phyloP scores from a whole-genome alignment of 768 basidiomycete species.

The Boletus bicolor region DNA sequence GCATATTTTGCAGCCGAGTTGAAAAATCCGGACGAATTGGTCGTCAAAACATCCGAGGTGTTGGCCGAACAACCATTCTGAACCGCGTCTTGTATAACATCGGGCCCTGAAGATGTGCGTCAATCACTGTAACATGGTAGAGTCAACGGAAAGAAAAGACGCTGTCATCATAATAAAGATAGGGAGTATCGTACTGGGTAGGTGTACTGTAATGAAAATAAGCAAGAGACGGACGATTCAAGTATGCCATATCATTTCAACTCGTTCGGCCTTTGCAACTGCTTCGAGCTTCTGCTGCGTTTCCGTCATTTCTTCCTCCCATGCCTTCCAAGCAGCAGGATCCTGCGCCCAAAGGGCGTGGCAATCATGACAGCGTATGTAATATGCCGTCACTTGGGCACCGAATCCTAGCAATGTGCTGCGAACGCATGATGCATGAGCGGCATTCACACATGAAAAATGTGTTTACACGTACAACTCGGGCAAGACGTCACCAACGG shows the following conservation, averaged over 20 bases:
- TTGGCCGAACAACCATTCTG: constrained; percentile 57
- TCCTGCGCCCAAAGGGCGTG: constrained; percentile 35
- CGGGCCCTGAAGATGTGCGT: background rate
- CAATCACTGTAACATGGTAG: background rate
- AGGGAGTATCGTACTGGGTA: background rate
- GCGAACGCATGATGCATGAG: constrained; percentile 12
- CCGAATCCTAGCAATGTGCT: constrained; percentile 44
- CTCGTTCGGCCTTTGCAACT: background rate
- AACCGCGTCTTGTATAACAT: background rate
- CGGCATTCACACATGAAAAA: background rate
- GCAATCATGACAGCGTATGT: constrained; percentile 52
- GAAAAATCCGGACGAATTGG: constrained; percentile 42
- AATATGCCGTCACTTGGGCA: constrained; percentile 38
- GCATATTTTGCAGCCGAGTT: constrained; percentile 57
- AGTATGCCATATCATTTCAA: background rate
- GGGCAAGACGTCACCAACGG: constrained; percentile 53
- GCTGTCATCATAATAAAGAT: background rate
- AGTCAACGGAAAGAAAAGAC: background rate
- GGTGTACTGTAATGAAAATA: background rate
- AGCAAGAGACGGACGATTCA: background rate
- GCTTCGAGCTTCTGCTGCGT: constrained; percentile 35
- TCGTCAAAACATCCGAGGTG: constrained; percentile 50
- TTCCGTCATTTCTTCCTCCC: constrained; percentile 42
- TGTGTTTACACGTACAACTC: constrained; percentile 46
- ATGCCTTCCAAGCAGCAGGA: constrained; percentile 38